phyloP scores from a whole-genome alignment of 306 rosid species.

The Cucurbita moschata region DNA sequence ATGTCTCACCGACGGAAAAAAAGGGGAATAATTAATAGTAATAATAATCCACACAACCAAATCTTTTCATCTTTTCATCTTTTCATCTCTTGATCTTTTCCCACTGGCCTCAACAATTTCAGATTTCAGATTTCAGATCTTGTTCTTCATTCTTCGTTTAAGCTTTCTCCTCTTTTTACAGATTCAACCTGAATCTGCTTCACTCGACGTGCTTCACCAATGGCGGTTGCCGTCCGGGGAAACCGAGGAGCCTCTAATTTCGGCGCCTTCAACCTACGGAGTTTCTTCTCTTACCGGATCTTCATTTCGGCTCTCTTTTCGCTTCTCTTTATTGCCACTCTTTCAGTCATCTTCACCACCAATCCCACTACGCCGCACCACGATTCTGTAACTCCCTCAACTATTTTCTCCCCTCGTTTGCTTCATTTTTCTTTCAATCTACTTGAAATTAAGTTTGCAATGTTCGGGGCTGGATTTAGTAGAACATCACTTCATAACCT shows the following conservation, averaged over 20 bases:
- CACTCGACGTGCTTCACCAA: slow-evolving; percentile 15
- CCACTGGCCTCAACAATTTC: neutral
- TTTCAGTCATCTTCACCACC: slow-evolving; percentile 53
- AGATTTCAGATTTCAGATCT: slow-evolving; percentile 7
- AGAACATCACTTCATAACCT: neutral
- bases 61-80: neutral
- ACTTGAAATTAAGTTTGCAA: neutral
- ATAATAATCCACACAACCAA: neutral
- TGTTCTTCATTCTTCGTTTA: neutral
- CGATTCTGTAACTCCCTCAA: slow-evolving; percentile 49
- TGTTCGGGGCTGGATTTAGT: neutral
- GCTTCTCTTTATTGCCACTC: slow-evolving; percentile 82
- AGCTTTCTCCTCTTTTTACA: neutral
- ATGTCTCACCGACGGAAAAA: neutral
- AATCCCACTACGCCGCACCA: slow-evolving; percentile 52
- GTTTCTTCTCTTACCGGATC: slow-evolving; percentile 91
- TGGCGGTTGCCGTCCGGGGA: slow-evolving; percentile 90
- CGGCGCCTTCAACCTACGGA: slow-evolving; percentile 42
- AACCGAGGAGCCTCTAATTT: slow-evolving; percentile 39
- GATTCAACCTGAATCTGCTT: neutral
- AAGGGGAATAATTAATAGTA: neutral
- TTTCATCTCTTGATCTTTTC: neutral
- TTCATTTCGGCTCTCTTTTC: slow-evolving; percentile 85
- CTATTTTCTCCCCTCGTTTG: neutral
- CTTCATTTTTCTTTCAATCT: neutral